phyloP scores from a whole-genome alignment of 169 alveolate species.

The Cryptosporidium xiaoi region DNA sequence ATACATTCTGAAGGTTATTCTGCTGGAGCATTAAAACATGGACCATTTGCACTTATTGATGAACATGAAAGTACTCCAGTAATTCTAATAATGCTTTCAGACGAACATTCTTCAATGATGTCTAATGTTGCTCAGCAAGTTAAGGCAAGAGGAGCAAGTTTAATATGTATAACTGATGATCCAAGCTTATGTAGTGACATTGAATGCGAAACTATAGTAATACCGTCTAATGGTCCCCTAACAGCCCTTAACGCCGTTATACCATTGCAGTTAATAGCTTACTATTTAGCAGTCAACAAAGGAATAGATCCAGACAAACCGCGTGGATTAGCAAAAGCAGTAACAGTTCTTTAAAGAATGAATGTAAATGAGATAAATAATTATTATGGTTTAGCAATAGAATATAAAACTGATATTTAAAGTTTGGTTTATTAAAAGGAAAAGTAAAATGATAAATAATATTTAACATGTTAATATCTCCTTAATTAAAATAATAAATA shows the following conservation, averaged over 20 bases:
- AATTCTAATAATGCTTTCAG: slow-evolving; percentile 90
- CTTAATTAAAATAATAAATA: slow-evolving; percentile 49
- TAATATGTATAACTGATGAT: slow-evolving; percentile 90
- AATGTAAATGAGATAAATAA: slow-evolving; percentile 9
- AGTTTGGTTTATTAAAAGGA: slow-evolving; percentile 75
- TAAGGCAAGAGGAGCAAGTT: slow-evolving; percentile 92
- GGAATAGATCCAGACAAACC: slow-evolving; percentile 89
- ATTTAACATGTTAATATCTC: slow-evolving; percentile 73
- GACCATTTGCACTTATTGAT: slow-evolving; percentile 94
- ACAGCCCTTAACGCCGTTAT: slow-evolving; percentile 87
- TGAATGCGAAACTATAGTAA: slow-evolving; percentile 85
- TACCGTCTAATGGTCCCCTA: slow-evolving; percentile 84
- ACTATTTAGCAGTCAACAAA: slow-evolving; percentile 80
- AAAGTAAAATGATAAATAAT: slow-evolving; percentile 36
- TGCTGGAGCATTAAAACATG: slow-evolving; percentile 96
- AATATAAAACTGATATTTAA: slow-evolving; percentile 13
- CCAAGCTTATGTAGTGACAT: slow-evolving; percentile 82
- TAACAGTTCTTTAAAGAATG: slow-evolving; percentile 77
- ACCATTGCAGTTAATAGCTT: slow-evolving; percentile 88
- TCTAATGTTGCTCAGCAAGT: slow-evolving; percentile 91
- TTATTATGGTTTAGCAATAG: slow-evolving; percentile 45
- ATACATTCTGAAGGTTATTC: slow-evolving; percentile 96
- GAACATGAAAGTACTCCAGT: slow-evolving; percentile 86
- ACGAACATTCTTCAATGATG: slow-evolving; percentile 87
- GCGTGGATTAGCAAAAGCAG: slow-evolving; percentile 88